These are phyloP conservation scores for Colletotrichum shisoi DNA, from an alignment of 2,329 filamentous ascomycete species.

Conservation along the genomic window DNA sequence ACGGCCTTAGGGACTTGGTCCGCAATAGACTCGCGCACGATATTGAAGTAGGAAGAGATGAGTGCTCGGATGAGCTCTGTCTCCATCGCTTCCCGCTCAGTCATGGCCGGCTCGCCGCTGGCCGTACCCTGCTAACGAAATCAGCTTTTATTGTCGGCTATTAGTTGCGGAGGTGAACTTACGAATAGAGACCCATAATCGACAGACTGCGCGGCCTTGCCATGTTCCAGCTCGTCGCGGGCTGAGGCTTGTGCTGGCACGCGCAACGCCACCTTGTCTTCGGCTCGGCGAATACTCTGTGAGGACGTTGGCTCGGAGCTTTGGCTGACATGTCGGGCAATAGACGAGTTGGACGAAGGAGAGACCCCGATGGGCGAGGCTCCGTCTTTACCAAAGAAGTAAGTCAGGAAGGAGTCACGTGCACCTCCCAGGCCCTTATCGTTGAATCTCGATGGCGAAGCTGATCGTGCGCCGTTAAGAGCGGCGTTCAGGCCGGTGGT, in stretches of 20 bases:
- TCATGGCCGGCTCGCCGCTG: slow-evolving; percentile 82
- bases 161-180: slow-evolving; percentile 50
- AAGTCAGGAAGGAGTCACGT: slow-evolving; percentile 93
- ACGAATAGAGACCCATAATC: slow-evolving; percentile 65
- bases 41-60: slow-evolving; percentile 99
- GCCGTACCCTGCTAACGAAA: slow-evolving; percentile 54
- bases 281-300: slow-evolving; percentile 79
- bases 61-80: slow-evolving; percentile 95
- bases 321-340: slow-evolving; percentile 76
- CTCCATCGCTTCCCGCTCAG: slow-evolving; percentile 94
- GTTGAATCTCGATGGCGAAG: slow-evolving; percentile 69
- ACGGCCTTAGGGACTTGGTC: slow-evolving; percentile 98
- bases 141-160: slow-evolving; percentile 40
- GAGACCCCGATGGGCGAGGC: slow-evolving; percentile 52
- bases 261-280: slow-evolving; percentile 65
- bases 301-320: slow-evolving; percentile 81
- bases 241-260: slow-evolving; percentile 53
- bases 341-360: slow-evolving; percentile 51
- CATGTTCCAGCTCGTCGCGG: slow-evolving; percentile 53
- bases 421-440: slow-evolving; percentile 68
- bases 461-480: slow-evolving; percentile 70
- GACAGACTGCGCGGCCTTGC: slow-evolving; percentile 50
- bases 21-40: slow-evolving; percentile 96
- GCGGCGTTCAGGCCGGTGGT: slow-evolving; percentile 67
- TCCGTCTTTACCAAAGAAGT: slow-evolving; percentile 98